Conservation (phyloP, 78 protist genomes). For the slime mould (Dictyostelium discoideum) region DNA sequence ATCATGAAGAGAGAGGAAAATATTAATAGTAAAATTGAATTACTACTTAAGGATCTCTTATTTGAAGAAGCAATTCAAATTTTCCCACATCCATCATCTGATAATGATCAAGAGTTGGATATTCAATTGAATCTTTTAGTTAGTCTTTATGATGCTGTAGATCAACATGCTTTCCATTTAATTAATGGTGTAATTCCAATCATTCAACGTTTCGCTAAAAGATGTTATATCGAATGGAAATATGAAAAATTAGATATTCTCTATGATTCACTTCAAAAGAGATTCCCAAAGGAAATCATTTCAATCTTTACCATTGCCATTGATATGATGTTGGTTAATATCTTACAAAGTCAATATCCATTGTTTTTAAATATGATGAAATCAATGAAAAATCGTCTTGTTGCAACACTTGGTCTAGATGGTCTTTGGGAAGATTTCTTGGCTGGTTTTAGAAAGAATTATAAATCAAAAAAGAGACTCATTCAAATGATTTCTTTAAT, state of each 20-base stretch:
- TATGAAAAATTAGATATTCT: conserved; percentile 30
- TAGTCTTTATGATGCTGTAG: conserved; percentile 27
- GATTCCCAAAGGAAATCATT: conserved; percentile 53
- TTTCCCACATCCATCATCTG: conserved; percentile 70
- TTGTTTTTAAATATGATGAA: conserved; percentile 42
- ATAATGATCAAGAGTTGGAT: not conserved
- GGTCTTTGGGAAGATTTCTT: conserved; percentile 45
- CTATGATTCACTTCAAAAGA: conserved; percentile 47
- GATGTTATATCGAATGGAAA: conserved; percentile 66
- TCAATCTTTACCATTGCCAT: conserved; percentile 42
- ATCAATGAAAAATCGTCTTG: conserved; percentile 67
- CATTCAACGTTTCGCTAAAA: conserved; percentile 46
- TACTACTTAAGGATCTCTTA: conserved; percentile 66
- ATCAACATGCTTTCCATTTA: not conserved
- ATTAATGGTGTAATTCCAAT: conserved; percentile 7
- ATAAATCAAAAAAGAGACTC: conserved; percentile 76
- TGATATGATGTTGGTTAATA: conserved; percentile 72
- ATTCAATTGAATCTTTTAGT: conserved; percentile 34
- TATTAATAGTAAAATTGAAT: conserved; percentile 63
- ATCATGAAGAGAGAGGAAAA: conserved; percentile 73
- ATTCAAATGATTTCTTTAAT: conserved; percentile 75
- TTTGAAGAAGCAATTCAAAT: conserved; percentile 75
- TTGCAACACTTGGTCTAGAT: conserved; percentile 2
- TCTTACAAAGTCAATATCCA: conserved; percentile 77
- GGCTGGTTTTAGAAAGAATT: conserved; percentile 58